phyloP scores from a whole-genome alignment of 768 basidiomycete species.

The Boletellus emodensis region DNA sequence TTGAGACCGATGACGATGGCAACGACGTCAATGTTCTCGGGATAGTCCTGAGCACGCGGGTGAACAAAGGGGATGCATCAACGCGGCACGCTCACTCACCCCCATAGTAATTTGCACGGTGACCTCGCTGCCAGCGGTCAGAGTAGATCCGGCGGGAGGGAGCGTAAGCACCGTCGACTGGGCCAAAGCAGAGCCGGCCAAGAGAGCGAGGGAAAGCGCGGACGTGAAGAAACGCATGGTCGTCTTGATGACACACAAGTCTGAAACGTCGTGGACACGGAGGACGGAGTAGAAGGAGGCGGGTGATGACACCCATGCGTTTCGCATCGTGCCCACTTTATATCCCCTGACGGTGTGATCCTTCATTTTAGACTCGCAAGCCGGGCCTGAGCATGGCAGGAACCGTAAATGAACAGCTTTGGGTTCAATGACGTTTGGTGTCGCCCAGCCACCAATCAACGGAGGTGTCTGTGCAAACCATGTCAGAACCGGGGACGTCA shows the following conservation, averaged over 20 bases:
- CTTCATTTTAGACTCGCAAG: background rate
- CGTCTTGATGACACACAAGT: background rate
- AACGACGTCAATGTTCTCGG: slow-evolving; percentile 24
- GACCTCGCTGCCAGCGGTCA: slow-evolving; percentile 1
- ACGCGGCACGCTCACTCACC: background rate
- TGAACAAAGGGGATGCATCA: background rate
- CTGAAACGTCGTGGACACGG: background rate
- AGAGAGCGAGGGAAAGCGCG: slow-evolving; percentile 10
- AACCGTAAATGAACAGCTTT: slow-evolving; percentile 1
- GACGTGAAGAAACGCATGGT: slow-evolving; percentile 18
- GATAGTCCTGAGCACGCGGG: slow-evolving; percentile 10
- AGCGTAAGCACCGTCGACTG: slow-evolving; percentile 4
- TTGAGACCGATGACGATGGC: slow-evolving; percentile 32
- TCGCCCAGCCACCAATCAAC: background rate
- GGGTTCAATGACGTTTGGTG: background rate
- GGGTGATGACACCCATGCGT: background rate
- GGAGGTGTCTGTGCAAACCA: background rate
- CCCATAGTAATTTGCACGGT: slow-evolving; percentile 11
- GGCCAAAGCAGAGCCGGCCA: slow-evolving; percentile 9
- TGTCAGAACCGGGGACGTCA: slow-evolving; percentile 2
- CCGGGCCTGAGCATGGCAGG: background rate
- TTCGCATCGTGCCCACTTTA: slow-evolving; percentile 11
- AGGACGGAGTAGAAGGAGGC: background rate
- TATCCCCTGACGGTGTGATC: slow-evolving; percentile 1
- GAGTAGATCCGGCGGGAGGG: slow-evolving; percentile 1